A percentile compares a stretch with the other conserved stretches of the same genome.
These are phyloP conservation scores for Colletotrichum ledebouriae DNA, from an alignment of 2,329 filamentous ascomycete species.

Conservation along the genomic window DNA sequence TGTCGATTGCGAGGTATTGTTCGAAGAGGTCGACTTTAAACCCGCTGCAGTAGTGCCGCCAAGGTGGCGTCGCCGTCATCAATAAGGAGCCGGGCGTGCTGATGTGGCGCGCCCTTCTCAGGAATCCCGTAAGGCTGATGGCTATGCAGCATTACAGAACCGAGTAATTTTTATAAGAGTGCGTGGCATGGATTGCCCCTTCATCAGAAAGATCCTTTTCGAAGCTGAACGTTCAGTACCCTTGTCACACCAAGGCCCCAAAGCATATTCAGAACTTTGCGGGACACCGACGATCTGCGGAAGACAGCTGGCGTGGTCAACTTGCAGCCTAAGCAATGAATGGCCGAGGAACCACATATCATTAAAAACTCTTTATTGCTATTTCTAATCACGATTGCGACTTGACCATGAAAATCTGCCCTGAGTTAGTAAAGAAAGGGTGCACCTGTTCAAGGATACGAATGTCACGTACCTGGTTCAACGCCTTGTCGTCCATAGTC, in stretches of 20 bases:
- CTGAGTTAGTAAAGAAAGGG: slow-evolving; percentile 42
- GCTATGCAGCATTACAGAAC: not conserved
- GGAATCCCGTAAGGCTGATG: not conserved
- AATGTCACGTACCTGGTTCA: slow-evolving; percentile 80
- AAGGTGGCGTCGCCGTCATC: too few species aligned
- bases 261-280: too few species aligned
- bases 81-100: too few species aligned
- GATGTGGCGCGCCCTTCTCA: too few species aligned
- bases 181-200: not conserved
- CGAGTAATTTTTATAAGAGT: not conserved
- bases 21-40: too few species aligned
- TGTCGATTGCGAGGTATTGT: too few species aligned
- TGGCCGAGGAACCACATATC: slow-evolving; percentile 5
- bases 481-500: slow-evolving; percentile 81
- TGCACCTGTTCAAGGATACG: not conserved
- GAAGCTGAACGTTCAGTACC: too few species aligned
- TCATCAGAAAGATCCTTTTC: not conserved
- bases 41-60: too few species aligned
- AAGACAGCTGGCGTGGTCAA: too few species aligned
- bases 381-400: slow-evolving; percentile 40
- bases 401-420: slow-evolving; percentile 79
- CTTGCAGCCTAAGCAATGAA: not conserved
- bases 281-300: too few species aligned
- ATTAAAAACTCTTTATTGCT: slow-evolving; percentile 16
- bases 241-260: too few species aligned